These are phyloP conservation scores for Globisporangium perplexum DNA, from an alignment of 352 stramenopile species.

Conservation along the genomic window DNA sequence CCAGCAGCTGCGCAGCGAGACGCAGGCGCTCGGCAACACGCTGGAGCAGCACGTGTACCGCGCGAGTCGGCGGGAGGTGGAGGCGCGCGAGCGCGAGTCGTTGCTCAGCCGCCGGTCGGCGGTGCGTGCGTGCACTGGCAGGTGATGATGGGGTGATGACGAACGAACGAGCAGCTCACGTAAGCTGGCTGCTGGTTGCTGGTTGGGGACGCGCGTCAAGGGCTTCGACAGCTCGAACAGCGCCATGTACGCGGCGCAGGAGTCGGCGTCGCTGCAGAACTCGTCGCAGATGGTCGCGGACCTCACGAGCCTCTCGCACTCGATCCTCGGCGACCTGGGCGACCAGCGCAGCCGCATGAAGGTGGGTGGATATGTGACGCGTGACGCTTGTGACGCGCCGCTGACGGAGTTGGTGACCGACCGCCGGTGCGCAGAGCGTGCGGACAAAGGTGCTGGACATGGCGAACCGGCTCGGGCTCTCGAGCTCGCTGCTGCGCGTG, in stretches of 20 bases:
- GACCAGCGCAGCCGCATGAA: constrained; percentile 69
- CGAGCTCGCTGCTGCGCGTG: constrained; percentile 72
- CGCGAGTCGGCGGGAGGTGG: constrained; percentile 54
- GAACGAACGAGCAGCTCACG: too few relatives aligned
- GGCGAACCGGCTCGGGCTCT: constrained; percentile 78
- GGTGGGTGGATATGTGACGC: constrained; percentile 15
- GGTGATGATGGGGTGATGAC: too few relatives aligned
- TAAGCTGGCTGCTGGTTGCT: too few relatives aligned
- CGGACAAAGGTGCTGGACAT: constrained; percentile 79
- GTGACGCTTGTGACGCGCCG: neutral
- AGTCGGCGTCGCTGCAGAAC: constrained; percentile 71
- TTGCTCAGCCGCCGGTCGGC: constrained; percentile 58
- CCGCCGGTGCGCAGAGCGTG: too few relatives aligned
- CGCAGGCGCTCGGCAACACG: constrained; percentile 49
- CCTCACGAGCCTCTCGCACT: constrained; percentile 62
- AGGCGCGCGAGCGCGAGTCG: constrained; percentile 68
- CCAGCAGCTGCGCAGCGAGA: constrained; percentile 70
- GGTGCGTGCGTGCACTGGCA: too few relatives aligned
- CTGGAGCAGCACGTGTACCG: constrained; percentile 79
- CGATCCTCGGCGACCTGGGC: constrained; percentile 65
- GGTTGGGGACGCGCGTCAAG: constrained; percentile 15
- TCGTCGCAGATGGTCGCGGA: constrained; percentile 82
- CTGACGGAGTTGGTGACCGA: too few relatives aligned
- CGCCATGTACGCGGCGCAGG: constrained; percentile 69
- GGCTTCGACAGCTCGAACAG: constrained; percentile 62